These are phyloP conservation scores for Hypoxylon cercidicola DNA, from an alignment of 495 filamentous ascomycete genomes.

Conservation along the genomic window DNA sequence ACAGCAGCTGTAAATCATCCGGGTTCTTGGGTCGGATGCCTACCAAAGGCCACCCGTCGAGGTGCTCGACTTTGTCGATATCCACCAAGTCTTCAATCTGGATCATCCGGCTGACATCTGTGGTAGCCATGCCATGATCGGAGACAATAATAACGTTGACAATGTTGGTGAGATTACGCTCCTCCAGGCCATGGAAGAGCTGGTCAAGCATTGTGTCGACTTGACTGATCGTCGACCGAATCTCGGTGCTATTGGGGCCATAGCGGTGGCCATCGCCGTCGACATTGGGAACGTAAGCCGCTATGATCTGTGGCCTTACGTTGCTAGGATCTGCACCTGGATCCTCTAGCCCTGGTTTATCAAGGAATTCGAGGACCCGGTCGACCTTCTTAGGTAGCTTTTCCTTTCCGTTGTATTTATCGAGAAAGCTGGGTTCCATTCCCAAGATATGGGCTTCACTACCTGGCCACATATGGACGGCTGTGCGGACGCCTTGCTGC, in stretches of 20 bases:
- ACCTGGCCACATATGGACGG: slow-evolving; percentile 99
- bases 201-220: slow-evolving; percentile 83
- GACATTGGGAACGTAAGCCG: slow-evolving; percentile 92
- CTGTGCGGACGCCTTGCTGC: slow-evolving; percentile 74
- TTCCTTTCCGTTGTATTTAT: slow-evolving; percentile 85
- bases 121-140: slow-evolving; percentile 98
- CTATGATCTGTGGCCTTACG: slow-evolving; percentile 85
- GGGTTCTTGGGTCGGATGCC: slow-evolving; percentile 81
- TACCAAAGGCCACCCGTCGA: slow-evolving; percentile 94
- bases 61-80: slow-evolving; percentile 75
- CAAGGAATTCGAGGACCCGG: slow-evolving; percentile 80
- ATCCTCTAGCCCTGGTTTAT: slow-evolving; percentile 76
- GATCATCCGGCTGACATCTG: slow-evolving; percentile 80
- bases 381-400: slow-evolving; percentile 75
- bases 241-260: slow-evolving; percentile 94
- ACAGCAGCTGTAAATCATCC: slow-evolving; percentile 66
- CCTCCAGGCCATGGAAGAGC: slow-evolving; percentile 79
- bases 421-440: slow-evolving; percentile 77
- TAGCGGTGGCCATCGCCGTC: slow-evolving; percentile 86
- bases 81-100: slow-evolving; percentile 94
- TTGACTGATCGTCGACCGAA: slow-evolving; percentile 72
- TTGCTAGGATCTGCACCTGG: slow-evolving; percentile 42
- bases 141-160: slow-evolving; percentile 98
- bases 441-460: slow-evolving; percentile 81
- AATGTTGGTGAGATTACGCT: slow-evolving; percentile 84